Evolutionary conservation across 139 green algal genomes (phyloP).

Genomic region (Chlamydomonas eustigma): DNA sequence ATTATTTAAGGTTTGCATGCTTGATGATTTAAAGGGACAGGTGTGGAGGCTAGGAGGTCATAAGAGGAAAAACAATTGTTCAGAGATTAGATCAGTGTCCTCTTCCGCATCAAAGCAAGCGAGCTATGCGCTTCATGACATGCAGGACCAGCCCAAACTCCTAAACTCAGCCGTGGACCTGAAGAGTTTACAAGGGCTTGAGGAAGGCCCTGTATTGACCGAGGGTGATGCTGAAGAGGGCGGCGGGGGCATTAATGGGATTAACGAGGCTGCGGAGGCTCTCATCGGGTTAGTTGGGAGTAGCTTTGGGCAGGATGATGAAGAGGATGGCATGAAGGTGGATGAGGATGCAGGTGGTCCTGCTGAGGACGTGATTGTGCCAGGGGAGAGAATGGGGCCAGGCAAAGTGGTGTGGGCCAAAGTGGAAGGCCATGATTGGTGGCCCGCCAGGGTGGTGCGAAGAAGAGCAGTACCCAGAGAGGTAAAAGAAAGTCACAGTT

Average conservation of each 20-base stretch:
- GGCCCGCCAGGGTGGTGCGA: constrained; percentile 77
- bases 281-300: constrained; percentile 59
- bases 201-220: too few species aligned
- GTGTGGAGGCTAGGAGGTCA: too few species aligned
- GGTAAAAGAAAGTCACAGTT: constrained; percentile 37
- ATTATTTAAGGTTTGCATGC: too few species aligned
- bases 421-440: constrained; percentile 91
- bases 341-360: not conserved
- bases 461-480: constrained; percentile 76
- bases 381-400: constrained; percentile 41
- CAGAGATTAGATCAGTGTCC: too few species aligned
- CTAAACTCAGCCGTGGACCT: too few species aligned
- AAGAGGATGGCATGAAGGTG: not conserved
- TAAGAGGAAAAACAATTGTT: too few species aligned
- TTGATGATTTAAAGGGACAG: too few species aligned
- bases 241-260: constrained; percentile 9
- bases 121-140: too few species aligned
- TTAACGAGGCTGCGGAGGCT: constrained; percentile 72
- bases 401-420: constrained; percentile 86
- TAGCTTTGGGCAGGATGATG: not conserved
- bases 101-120: too few species aligned
- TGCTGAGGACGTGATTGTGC: not conserved
- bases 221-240: too few species aligned
- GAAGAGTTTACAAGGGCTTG: too few species aligned
- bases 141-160: too few species aligned